Evolutionary conservation across 2,329 filamentous ascomycete genomes (phyloP), one percentile per base, ranked within the genome.

Genomic region (Xylariaceae sp.): DNA sequence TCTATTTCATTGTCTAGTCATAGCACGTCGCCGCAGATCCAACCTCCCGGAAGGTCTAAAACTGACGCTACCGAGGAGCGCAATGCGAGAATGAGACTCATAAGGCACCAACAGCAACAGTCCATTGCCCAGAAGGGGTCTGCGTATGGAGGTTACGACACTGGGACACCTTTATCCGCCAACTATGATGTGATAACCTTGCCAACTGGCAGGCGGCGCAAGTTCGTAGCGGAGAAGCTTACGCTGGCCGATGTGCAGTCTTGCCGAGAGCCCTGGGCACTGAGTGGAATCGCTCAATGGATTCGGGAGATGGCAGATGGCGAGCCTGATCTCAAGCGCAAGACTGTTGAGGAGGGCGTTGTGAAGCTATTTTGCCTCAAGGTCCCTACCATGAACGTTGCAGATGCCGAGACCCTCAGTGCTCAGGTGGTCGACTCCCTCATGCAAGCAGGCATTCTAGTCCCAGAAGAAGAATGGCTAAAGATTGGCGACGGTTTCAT

Each of bases 321-420:
- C 45, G 93, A 97, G 70, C 86, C 88, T 9, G 92, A 99, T 73
- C 77, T 99, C 51, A 92, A 89, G 71, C 85, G 89, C 70, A 89
- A 91, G 69, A 87, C 89, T 1, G 86, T 99, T 55, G 88, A 91
- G 60, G 92, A 97, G 66, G 92, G 90, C 2, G 80, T 99, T 48
- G 87, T 96, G 48, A 89, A 87, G 35, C 79, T 99, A 5, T 97
- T 99, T 73, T 96, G 90, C 1, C 84, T 90, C 75, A 97, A 97
- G 74, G 92, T 99, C 0, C 92, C 94, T 0, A 99, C 92, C 0
- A 97, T 99, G 91, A 97, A 99, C 68, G 93, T 94, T 48, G 92
- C 93, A 4, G 95, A 99, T 78, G 94, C 94, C 0, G 94, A 99
- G 72, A 88, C 87, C 0, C 79, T 99, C 55, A 90, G 90, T 62